Percentiles rank a stretch among this genome's conserved stretches.
Evolutionary conservation across 1,284 basidiomycete species (phyloP).

Genomic region (Trichosporon sp.): DNA sequence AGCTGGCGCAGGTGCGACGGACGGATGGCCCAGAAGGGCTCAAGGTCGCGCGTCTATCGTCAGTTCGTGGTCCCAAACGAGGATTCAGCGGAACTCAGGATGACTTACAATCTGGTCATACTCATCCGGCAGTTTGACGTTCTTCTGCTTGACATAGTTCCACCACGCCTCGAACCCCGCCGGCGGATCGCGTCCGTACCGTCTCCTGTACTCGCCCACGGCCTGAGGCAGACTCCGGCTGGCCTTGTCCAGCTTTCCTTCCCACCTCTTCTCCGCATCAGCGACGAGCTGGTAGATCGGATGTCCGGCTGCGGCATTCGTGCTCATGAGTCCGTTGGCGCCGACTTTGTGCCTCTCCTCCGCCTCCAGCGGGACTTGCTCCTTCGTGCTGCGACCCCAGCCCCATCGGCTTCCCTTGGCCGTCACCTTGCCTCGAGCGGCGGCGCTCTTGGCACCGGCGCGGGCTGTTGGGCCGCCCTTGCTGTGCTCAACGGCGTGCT

Average conservation of each 20-base stretch:
- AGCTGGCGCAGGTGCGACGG: slow-evolving; percentile 38
- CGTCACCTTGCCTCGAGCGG: not conserved
- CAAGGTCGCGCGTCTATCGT: slow-evolving; percentile 48
- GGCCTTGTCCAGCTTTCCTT: slow-evolving; percentile 51
- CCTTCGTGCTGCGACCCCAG: not conserved
- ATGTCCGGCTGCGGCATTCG: slow-evolving; percentile 50
- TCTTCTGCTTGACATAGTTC: slow-evolving; percentile 42
- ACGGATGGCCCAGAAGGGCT: slow-evolving; percentile 51
- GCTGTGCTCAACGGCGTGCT: not conserved
- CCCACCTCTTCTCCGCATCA: slow-evolving; percentile 52
- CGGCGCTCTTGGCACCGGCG: not conserved
- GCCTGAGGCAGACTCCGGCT: slow-evolving; percentile 56
- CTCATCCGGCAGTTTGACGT: slow-evolving; percentile 53
- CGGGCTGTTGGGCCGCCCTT: not conserved
- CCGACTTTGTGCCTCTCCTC: slow-evolving; percentile 39
- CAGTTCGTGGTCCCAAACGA: not conserved
- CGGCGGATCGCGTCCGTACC: slow-evolving; percentile 55
- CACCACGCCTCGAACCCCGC: slow-evolving; percentile 54
- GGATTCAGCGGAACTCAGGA: too few relatives aligned
- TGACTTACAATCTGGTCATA: slow-evolving; percentile 54
- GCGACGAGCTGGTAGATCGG: slow-evolving; percentile 57
- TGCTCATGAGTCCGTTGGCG: slow-evolving; percentile 44
- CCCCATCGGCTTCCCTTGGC: not conserved
- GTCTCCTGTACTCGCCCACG: slow-evolving; percentile 55
- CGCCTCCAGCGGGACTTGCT: not conserved